Conservation (phyloP, 2,329 filamentous ascomycete genomes). For the Blumeriella jaapii region DNA sequence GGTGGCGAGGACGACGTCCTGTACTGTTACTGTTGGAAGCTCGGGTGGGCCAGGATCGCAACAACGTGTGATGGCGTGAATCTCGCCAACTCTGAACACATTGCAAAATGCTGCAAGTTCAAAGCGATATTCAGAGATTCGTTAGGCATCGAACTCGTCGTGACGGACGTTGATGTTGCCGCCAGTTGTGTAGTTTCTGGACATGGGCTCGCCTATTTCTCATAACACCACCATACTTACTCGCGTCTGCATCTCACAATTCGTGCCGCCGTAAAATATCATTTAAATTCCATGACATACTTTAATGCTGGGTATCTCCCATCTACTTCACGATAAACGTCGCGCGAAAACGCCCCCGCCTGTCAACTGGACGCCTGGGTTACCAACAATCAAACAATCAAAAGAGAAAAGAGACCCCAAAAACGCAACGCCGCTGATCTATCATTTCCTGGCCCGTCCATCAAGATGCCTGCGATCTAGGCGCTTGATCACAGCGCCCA, state of each 20-base stretch:
- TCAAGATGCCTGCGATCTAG: constrained; percentile 40
- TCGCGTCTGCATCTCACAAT: background rate
- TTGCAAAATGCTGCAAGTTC: no score
- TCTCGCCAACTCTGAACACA: no score
- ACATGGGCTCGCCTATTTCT: background rate
- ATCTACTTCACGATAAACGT: background rate
- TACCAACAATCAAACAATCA: background rate
- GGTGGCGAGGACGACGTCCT: no score
- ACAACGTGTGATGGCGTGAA: no score
- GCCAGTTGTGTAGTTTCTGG: no score
- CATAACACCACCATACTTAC: background rate
- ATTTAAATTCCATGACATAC: background rate
- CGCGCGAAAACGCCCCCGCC: background rate
- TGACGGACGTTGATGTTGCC: no score
- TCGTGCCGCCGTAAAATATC: background rate
- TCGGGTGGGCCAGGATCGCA: no score
- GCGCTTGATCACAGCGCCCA: constrained; percentile 62
- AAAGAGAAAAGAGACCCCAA: background rate
- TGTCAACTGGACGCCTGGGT: no score
- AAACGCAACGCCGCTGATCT: background rate
- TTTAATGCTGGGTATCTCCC: background rate
- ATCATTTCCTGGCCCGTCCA: constrained; percentile 17
- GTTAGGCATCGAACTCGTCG: no score
- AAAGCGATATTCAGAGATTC: no score
- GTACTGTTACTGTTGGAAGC: no score